These are phyloP conservation scores for Dothidotthia symphoricarpi DNA, from an alignment of 2,329 filamentous ascomycete species.

Conservation along the genomic window DNA sequence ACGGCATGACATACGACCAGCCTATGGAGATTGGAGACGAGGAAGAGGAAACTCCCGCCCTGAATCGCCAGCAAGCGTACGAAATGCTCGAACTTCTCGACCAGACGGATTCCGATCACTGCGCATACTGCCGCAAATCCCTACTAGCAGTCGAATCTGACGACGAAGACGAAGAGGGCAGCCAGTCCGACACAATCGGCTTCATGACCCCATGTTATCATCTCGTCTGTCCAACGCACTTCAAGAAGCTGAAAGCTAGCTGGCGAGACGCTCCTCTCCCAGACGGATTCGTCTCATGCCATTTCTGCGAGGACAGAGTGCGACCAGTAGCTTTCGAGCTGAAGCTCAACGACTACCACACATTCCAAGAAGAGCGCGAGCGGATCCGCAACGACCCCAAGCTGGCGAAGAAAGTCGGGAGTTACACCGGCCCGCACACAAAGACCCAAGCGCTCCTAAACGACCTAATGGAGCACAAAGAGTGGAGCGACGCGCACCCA, in stretches of 20 bases:
- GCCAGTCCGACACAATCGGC: slow-evolving; percentile 59
- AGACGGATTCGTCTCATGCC: slow-evolving; percentile 60
- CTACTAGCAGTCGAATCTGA: slow-evolving; percentile 41
- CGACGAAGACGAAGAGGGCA: slow-evolving; percentile 53
- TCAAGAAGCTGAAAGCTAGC: slow-evolving; percentile 58
- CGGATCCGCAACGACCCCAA: slow-evolving; percentile 55
- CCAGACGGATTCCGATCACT: slow-evolving; percentile 74
- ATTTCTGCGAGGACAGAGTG: slow-evolving; percentile 65
- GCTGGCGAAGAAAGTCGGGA: slow-evolving; percentile 60
- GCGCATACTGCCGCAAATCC: slow-evolving; percentile 57
- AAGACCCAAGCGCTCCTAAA: slow-evolving; percentile 82
- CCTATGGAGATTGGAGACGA: slow-evolving; percentile 88
- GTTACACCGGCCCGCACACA: slow-evolving; percentile 82
- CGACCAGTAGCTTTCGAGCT: slow-evolving; percentile 67
- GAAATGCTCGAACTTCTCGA: slow-evolving; percentile 82
- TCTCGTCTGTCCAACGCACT: slow-evolving; percentile 74
- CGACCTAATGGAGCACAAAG: slow-evolving; percentile 66
- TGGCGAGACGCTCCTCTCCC: slow-evolving; percentile 45
- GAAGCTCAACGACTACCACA: slow-evolving; percentile 55
- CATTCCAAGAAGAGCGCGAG: slow-evolving; percentile 56
- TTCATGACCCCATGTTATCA: slow-evolving; percentile 87
- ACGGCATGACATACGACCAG: slow-evolving; percentile 77
- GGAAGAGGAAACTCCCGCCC: slow-evolving; percentile 57
- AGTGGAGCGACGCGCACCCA: slow-evolving; percentile 60
- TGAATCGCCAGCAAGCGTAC: slow-evolving; percentile 73